These are phyloP conservation scores for Rosellinia necatrix DNA, from an alignment of 2,329 filamentous ascomycete species.

Conservation along the genomic window DNA sequence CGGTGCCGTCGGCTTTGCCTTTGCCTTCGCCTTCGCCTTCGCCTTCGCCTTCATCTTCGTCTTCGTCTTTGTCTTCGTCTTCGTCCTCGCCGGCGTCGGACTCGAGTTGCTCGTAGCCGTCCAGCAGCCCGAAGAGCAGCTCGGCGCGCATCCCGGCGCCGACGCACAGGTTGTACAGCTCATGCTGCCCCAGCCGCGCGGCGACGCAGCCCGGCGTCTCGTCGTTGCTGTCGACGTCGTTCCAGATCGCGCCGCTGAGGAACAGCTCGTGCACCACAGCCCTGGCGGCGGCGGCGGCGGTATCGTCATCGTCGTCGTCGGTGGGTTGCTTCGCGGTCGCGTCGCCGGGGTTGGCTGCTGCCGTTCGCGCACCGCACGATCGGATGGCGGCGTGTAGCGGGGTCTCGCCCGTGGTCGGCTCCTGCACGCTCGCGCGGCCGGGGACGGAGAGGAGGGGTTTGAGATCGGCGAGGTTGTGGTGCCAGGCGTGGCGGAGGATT, in stretches of 20 bases:
- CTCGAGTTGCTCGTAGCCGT: constrained; percentile 76
- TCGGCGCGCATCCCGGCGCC: constrained; percentile 91
- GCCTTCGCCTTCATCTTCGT: constrained; percentile 54
- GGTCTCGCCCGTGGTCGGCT: constrained; percentile 82
- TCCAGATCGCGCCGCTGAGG: constrained; percentile 93
- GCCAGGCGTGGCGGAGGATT: constrained; percentile 60
- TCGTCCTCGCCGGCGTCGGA: constrained; percentile 54
- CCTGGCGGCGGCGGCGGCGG: constrained; percentile 66
- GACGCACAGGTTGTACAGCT: constrained; percentile 81
- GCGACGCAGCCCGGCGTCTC: constrained; percentile 94
- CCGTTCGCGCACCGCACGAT: constrained; percentile 57
- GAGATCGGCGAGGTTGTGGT: constrained; percentile 66
- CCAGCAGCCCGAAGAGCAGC: constrained; percentile 79
- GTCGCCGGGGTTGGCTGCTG: constrained; percentile 32
- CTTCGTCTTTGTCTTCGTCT: constrained; percentile 51
- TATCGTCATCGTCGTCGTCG: constrained; percentile 24
- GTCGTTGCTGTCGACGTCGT: constrained; percentile 82
- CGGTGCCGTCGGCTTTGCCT: constrained; percentile 48
- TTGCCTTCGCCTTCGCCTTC: constrained; percentile 47
- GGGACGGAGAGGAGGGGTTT: constrained; percentile 69
- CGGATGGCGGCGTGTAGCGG: constrained; percentile 90
- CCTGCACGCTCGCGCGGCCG: constrained; percentile 74
- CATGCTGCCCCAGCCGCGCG: constrained; percentile 65
- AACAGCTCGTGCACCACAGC: constrained; percentile 77
- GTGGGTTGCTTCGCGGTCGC: constrained; percentile 43